phyloP scores from a whole-genome alignment of 768 basidiomycete species.

The Hypholoma sublateritium region DNA sequence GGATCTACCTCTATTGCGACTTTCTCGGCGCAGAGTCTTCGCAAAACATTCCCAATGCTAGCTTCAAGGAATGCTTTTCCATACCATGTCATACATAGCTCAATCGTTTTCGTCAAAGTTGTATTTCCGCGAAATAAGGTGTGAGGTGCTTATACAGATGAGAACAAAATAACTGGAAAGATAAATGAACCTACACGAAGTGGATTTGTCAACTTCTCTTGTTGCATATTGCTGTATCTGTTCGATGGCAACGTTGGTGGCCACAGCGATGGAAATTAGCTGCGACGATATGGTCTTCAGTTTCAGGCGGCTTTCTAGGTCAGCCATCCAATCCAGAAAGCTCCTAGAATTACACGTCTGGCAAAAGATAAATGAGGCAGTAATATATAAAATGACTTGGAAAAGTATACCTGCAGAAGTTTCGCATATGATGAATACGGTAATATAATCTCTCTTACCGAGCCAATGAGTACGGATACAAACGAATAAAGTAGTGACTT shows the following conservation, averaged over 20 bases:
- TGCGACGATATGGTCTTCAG: constrained; percentile 62
- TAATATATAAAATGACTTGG: not conserved
- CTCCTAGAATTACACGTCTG: constrained; percentile 61
- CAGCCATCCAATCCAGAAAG: constrained; percentile 72
- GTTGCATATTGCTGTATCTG: constrained; percentile 71
- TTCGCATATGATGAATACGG: constrained; percentile 61
- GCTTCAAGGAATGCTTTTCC: constrained; percentile 80
- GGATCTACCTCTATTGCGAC: constrained; percentile 85
- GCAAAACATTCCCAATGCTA: constrained; percentile 71
- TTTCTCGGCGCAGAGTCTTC: constrained; percentile 69
- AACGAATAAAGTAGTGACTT: constrained; percentile 13
- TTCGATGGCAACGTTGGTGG: constrained; percentile 61
- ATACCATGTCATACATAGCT: constrained; percentile 78
- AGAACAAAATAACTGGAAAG: not conserved
- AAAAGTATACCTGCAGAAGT: constrained; percentile 53
- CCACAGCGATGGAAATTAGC: constrained; percentile 68
- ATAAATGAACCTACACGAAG: constrained; percentile 50
- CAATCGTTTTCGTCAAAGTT: constrained; percentile 71
- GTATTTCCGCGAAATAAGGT: constrained; percentile 75
- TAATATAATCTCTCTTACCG: constrained; percentile 71
- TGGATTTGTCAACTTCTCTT: constrained; percentile 68
- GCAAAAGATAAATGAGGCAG: constrained; percentile 8
- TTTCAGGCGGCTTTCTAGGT: constrained; percentile 66
- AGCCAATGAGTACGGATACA: not conserved
- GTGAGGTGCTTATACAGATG: constrained; percentile 56